These are phyloP conservation scores for Trichosporon faecale DNA, from an alignment of 1,284 basidiomycete species.

Conservation along the genomic window DNA sequence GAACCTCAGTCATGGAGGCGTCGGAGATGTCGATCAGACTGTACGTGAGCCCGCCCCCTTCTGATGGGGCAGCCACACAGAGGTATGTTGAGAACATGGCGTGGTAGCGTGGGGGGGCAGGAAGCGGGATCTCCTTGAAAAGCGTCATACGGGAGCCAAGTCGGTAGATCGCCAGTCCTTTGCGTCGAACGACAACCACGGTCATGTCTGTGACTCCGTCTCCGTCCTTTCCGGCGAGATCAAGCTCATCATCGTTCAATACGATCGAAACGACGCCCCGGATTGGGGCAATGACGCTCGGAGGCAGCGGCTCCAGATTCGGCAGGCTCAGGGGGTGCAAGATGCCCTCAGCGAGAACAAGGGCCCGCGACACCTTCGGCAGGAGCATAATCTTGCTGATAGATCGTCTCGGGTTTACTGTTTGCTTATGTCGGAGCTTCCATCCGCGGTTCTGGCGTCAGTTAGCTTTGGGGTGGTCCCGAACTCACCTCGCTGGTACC, in stretches of 20 bases:
- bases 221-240: constrained; percentile 58
- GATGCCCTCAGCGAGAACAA: constrained; percentile 60
- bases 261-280: constrained; percentile 73
- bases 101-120: constrained; percentile 61
- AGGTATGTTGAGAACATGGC: constrained; percentile 65
- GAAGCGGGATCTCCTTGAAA: constrained; percentile 75
- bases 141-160: constrained; percentile 62
- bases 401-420: constrained; percentile 52
- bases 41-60: constrained; percentile 61
- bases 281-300: constrained; percentile 64
- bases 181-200: constrained; percentile 73
- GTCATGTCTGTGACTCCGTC: constrained; percentile 62
- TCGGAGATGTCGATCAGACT: constrained; percentile 71
- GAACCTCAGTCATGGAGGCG: constrained; percentile 64
- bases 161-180: constrained; percentile 64
- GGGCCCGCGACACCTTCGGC: constrained; percentile 60
- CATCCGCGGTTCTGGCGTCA: constrained; percentile 38
- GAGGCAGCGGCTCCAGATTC: constrained; percentile 66
- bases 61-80: constrained; percentile 61
- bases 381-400: constrained; percentile 73
- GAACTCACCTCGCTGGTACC: constrained; percentile 33
- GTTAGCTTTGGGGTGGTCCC: neutral
- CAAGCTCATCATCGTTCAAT: constrained; percentile 67
- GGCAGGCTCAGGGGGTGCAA: constrained; percentile 76
- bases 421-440: constrained; percentile 44